Evolutionary conservation across 2,329 filamentous ascomycete species (phyloP).

Genomic region (Colletotrichum sp.): DNA sequence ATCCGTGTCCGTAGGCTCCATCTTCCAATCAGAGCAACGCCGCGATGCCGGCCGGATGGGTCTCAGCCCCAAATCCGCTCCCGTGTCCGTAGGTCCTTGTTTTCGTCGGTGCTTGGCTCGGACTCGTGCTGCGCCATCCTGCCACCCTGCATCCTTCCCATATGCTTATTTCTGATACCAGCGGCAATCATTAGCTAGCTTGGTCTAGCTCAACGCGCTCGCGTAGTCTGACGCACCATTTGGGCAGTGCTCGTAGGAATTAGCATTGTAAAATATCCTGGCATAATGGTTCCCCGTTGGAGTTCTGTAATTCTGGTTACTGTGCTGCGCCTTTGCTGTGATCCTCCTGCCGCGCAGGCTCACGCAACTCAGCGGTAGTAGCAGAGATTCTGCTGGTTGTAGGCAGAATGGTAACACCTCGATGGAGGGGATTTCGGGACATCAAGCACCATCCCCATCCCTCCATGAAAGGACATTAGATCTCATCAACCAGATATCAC

Average conservation of each 20-base stretch:
- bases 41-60: background rate
- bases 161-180: background rate
- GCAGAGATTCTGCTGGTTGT: background rate
- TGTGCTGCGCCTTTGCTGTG: background rate
- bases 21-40: background rate
- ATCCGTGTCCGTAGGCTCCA: constrained; percentile 11
- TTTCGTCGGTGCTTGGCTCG: background rate
- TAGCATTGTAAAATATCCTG: background rate
- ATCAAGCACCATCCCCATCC: background rate
- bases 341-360: background rate
- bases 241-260: background rate
- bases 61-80: background rate
- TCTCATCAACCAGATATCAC: background rate
- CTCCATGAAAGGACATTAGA: background rate
- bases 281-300: background rate
- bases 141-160: background rate
- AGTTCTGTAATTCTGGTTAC: background rate
- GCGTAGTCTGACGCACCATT: background rate
- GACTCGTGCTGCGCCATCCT: background rate
- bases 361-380: background rate
- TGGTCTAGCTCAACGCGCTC: background rate
- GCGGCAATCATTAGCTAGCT: background rate
- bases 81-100: background rate
- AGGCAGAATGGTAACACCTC: background rate
- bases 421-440: background rate